Evolutionary conservation across 495 filamentous ascomycete genomes (phyloP).

Genomic region (Talaromyces proteolyticus): DNA sequence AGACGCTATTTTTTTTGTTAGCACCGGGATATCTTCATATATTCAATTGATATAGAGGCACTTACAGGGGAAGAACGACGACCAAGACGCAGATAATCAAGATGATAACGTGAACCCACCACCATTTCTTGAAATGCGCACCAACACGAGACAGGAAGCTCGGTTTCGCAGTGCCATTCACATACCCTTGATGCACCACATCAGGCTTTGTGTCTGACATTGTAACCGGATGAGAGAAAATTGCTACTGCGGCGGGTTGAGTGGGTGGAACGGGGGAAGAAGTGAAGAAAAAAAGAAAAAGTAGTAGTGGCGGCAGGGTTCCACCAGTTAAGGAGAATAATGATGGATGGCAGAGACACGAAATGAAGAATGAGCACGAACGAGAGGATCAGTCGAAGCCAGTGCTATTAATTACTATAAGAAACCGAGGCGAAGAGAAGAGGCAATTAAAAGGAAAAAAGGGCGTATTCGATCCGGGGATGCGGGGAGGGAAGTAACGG

Average conservation of each 20-base stretch:
- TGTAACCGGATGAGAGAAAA: too few relatives aligned
- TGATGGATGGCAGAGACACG: too few relatives aligned
- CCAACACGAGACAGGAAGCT: slow-evolving; percentile 29
- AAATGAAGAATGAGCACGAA: too few relatives aligned
- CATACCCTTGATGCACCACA: too few relatives aligned
- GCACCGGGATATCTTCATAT: not conserved
- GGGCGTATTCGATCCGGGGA: too few relatives aligned
- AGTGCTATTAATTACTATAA: too few relatives aligned
- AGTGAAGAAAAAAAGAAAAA: not conserved
- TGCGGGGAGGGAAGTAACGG: not conserved
- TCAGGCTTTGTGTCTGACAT: not conserved
- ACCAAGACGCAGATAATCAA: slow-evolving; percentile 53
- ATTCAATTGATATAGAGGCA: slow-evolving; percentile 13
- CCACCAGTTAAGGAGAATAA: too few relatives aligned
- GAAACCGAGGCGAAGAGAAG: too few relatives aligned
- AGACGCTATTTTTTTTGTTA: slow-evolving; percentile 46
- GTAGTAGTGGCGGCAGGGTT: too few relatives aligned
- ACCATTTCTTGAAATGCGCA: slow-evolving; percentile 52
- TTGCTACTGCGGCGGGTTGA: not conserved
- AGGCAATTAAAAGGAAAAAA: too few relatives aligned
- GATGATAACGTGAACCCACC: slow-evolving; percentile 65
- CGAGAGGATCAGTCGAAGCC: too few relatives aligned
- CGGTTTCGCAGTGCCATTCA: too few relatives aligned
- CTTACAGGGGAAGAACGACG: slow-evolving; percentile 63
- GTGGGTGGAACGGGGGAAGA: not conserved